Evolutionary conservation across 805 yeast genomes (phyloP).

Genomic region (Candida parachauliodes): DNA sequence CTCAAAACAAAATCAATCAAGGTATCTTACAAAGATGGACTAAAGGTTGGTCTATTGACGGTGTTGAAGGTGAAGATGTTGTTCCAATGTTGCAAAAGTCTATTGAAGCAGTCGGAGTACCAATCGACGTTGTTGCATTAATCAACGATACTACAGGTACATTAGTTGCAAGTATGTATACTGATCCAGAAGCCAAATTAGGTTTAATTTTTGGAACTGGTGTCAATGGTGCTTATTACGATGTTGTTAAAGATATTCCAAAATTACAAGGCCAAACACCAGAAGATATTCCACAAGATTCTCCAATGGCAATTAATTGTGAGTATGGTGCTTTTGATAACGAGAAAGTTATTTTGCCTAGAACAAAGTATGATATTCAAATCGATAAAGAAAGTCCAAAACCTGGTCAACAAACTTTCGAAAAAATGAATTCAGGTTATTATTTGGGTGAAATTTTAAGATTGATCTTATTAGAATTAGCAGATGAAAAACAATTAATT

Average conservation of each 20-base stretch:
- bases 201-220: conserved; percentile 98
- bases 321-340: conserved; percentile 98
- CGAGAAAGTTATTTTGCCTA: conserved; percentile 78
- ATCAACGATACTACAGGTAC: conserved; percentile 98
- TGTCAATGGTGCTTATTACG: conserved; percentile 95
- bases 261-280: conserved; percentile 72
- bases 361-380: conserved; percentile 80
- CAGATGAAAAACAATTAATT: conserved; percentile 54
- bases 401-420: conserved; percentile 94
- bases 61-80: conserved; percentile 92
- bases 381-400: conserved; percentile 88
- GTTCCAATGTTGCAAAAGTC: conserved; percentile 86
- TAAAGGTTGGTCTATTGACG: conserved; percentile 91
- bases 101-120: conserved; percentile 58
- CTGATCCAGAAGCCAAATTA: conserved; percentile 85
- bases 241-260: conserved; percentile 65
- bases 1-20: conserved; percentile 76
- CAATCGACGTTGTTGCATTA: conserved; percentile 84
- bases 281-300: conserved; percentile 56
- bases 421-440: conserved; percentile 96
- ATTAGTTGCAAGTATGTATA: conserved; percentile 88
- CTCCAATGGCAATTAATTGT: conserved; percentile 94
- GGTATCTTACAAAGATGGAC: conserved; percentile 96
- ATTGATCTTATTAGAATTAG: conserved; percentile 70
- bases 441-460: conserved; percentile 91